These are phyloP conservation scores for Rhynchosporium graminicola DNA, from an alignment of 2,329 filamentous ascomycete genomes.

Conservation along the genomic window DNA sequence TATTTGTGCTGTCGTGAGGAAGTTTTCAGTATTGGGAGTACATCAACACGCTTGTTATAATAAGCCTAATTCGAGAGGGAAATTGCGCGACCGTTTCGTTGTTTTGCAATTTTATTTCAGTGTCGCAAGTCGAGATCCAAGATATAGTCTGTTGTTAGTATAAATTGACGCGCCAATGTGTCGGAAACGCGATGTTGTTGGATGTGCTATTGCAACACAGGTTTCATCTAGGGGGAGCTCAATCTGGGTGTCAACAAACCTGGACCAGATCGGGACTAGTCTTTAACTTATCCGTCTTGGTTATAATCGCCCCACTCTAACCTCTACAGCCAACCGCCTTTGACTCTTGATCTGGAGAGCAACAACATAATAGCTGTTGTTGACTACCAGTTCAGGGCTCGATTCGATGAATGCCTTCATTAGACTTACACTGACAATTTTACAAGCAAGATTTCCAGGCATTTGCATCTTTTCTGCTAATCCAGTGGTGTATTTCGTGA, in stretches of 20 bases:
- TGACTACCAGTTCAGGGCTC: too few species aligned
- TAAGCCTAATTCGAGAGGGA: background rate
- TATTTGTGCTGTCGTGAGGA: background rate
- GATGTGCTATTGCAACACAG: background rate
- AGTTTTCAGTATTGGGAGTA: background rate
- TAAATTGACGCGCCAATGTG: constrained; percentile 19
- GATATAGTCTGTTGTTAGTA: background rate
- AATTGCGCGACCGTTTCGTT: constrained; percentile 5
- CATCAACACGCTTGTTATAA: constrained; percentile 16
- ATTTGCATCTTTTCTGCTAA: too few species aligned
- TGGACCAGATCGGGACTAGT: background rate
- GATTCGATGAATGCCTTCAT: too few species aligned
- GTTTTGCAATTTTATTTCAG: background rate
- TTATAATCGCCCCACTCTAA: too few species aligned
- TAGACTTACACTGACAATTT: too few species aligned
- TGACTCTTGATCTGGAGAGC: too few species aligned
- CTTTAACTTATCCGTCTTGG: background rate
- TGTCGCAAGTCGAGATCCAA: background rate
- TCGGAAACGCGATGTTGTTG: constrained; percentile 14
- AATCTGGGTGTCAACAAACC: background rate
- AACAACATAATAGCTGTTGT: too few species aligned
- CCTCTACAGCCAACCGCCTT: too few species aligned
- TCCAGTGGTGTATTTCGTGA: too few species aligned
- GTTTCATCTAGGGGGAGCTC: background rate
- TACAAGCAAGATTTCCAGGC: too few species aligned